Evolutionary conservation across 331 rosid genomes (phyloP).

Genomic region (Erythrophleum ivorense): DNA sequence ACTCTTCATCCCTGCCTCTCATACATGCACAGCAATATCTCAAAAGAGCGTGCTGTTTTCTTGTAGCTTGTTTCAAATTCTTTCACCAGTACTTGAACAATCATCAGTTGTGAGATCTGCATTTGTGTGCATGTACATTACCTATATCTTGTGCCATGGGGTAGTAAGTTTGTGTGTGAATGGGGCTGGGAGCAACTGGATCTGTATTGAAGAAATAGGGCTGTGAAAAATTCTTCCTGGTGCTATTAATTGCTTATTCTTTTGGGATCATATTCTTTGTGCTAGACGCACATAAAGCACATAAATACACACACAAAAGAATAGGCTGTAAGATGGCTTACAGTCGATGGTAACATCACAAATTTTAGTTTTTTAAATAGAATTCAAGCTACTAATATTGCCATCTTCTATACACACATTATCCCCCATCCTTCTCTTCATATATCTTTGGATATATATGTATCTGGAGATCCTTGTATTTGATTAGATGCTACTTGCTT

Average conservation of each 20-base stretch:
- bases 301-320: neutral
- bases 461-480: neutral
- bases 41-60: neutral
- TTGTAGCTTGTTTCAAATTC: slow-evolving; percentile 8
- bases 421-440: neutral
- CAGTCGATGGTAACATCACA: slow-evolving; percentile 2
- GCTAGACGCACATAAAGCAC: neutral
- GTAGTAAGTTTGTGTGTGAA: neutral
- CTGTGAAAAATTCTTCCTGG: neutral
- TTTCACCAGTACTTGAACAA: slow-evolving; percentile 9
- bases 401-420: neutral
- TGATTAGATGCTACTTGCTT: neutral
- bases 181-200: neutral
- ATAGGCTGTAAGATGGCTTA: neutral
- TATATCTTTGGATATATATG: neutral
- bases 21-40: neutral
- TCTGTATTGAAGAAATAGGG: neutral
- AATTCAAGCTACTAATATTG: slow-evolving; percentile 19
- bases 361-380: neutral
- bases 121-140: neutral
- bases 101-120: neutral
- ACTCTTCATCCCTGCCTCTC: neutral
- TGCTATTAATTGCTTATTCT: neutral
- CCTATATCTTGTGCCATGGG: neutral
- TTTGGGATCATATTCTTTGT: neutral